Base-by-base conservation (phyloP, 192 early-diverging fungal genomes). In the Backusella tarrabulga region DNA sequence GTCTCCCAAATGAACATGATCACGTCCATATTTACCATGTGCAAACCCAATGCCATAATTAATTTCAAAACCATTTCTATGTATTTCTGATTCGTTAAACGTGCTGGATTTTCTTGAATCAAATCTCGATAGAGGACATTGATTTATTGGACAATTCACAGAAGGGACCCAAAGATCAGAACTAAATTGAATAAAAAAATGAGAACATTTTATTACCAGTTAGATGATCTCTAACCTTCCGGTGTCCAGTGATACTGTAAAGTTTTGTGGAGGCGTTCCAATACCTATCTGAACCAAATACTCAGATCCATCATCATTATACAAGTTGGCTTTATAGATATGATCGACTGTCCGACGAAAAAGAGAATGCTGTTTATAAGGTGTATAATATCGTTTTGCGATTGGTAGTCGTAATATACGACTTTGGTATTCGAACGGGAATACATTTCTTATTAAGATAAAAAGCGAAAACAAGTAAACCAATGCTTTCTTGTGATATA, bases 91-190 rank as follows among this genome's bases (percentile, higher is more conserved):
- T 11, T 36, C 12, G 0, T 72, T 38, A 44, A 81, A 81, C 3
- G 76, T 78, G 19, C 17, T 41, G 35, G 79, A 81, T 40, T 83
- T 80, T 0, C 50, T 46, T 2, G 68, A 5, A 69, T 80, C 67
- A 54, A 83, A 83, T n/a, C 46, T 19, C 2, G 34, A 52, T 34
- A 73, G 34, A 7, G 34, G 26, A 23, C 82, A 83, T n/a, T 68
- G 42, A 17, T 36, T 2, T 21, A 11, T n/a, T 23, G 12, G 42
- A 54, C 82, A 83, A 12, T 69, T 66, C 9, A 67, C 21, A 7
- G 67, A 66, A 0, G 82, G 79, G 11, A 83, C 42, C 80, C 80
- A 81, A 15, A 81, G 54, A 80, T 80, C 79, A 36, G 79, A 26
- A 63, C 77, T 78, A 46, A n/a, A 3, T 44, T 35, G 19, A 50